A percentile compares a stretch with the other conserved stretches of the same genome.
phyloP scores from a whole-genome alignment of 1,139 yeast genomes.

The Lodderomyces theae region DNA sequence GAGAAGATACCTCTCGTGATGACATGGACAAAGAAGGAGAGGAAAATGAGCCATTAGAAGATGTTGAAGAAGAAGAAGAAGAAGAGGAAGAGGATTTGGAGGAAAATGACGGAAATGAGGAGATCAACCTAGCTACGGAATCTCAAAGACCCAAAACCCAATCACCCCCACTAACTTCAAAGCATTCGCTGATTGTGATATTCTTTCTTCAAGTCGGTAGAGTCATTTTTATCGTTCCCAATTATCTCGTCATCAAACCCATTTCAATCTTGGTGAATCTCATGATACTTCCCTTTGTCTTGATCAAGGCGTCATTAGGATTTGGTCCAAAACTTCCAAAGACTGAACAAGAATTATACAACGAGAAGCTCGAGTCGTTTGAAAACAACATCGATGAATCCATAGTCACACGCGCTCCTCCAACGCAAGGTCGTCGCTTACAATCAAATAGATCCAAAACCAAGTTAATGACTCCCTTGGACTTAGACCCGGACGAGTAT shows the following conservation, averaged over 20 bases:
- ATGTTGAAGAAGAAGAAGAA: slow-evolving; percentile 7
- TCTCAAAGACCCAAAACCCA: not conserved
- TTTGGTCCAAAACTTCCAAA: slow-evolving; percentile 7
- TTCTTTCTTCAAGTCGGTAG: slow-evolving; percentile 7
- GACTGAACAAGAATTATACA: not conserved
- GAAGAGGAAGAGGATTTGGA: slow-evolving; percentile 8
- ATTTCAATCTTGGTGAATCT: slow-evolving; percentile 20
- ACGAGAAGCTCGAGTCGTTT: slow-evolving; percentile 2
- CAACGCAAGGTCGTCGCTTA: slow-evolving; percentile 3
- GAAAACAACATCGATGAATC: slow-evolving; percentile 10
- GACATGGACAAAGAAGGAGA: not conserved
- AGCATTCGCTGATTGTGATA: not conserved
- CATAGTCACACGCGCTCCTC: slow-evolving; percentile 11
- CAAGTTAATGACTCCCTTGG: not conserved
- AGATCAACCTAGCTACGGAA: slow-evolving; percentile 2
- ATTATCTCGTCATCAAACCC: slow-evolving; percentile 22
- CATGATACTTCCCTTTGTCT: slow-evolving; percentile 21
- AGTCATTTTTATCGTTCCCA: slow-evolving; percentile 20
- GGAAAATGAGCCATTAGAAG: not conserved
- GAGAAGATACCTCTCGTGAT: not conserved
- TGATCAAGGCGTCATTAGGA: slow-evolving; percentile 9
- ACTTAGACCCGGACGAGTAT: slow-evolving; percentile 6
- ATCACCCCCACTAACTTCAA: not conserved
- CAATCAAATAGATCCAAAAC: slow-evolving; percentile 2
- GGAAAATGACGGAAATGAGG: slow-evolving; percentile 8